Conservation (phyloP, 345 rosid species). For the Ailanthus altissimus region DNA sequence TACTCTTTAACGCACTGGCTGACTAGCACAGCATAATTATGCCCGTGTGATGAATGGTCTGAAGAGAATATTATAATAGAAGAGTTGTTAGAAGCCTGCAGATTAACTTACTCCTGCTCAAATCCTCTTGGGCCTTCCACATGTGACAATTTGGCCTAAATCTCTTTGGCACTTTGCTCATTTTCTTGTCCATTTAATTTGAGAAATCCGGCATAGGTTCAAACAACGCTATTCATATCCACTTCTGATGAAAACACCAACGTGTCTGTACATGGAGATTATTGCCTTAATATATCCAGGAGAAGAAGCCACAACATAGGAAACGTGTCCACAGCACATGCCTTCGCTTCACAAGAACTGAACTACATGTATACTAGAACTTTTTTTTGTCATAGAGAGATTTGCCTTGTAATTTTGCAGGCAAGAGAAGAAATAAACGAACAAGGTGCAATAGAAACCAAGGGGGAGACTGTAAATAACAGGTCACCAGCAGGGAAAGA, state of each 20-base stretch:
- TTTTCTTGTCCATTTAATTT: not conserved
- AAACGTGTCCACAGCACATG: constrained; percentile 10
- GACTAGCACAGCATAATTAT: not conserved
- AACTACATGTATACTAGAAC: not conserved
- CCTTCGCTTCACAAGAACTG: not conserved
- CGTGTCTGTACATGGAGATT: not conserved
- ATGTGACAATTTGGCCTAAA: not conserved
- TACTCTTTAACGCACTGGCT: not conserved
- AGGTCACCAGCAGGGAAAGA: constrained; percentile 31
- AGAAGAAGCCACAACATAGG: constrained; percentile 16
- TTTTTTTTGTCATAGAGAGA: not conserved
- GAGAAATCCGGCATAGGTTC: not conserved
- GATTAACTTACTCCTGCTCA: not conserved
- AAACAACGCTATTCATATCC: not conserved
- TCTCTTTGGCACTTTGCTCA: not conserved
- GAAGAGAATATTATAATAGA: not conserved
- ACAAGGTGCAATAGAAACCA: constrained; percentile 34
- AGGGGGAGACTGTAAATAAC: constrained; percentile 38
- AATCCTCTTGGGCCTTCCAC: not conserved
- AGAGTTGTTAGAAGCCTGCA: not conserved
- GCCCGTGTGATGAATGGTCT: not conserved
- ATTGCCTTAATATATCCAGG: not conserved
- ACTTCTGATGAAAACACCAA: not conserved
- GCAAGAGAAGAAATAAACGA: constrained; percentile 32
- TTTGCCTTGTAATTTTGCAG: constrained; percentile 8